phyloP scores from a whole-genome alignment of 164 flowering plant species.

The Stephania cephalantha region DNA sequence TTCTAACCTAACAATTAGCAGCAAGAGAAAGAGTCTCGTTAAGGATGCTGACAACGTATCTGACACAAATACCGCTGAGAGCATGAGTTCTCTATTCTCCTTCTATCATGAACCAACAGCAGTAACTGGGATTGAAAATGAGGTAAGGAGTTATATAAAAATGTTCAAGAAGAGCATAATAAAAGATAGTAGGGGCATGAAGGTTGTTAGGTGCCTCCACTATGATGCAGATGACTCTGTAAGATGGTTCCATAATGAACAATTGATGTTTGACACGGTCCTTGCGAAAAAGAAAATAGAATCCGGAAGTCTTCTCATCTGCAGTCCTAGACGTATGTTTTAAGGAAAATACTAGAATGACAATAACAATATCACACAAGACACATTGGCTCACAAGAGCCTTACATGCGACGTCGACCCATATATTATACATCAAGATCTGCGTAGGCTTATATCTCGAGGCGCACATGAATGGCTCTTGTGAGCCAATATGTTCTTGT shows the following conservation, averaged over 20 bases:
- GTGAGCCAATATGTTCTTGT: no score
- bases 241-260: constrained; percentile 22
- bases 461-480: no score
- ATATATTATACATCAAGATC: no score
- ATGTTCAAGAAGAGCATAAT: constrained; percentile 28
- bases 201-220: constrained; percentile 11
- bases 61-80: constrained; percentile 1
- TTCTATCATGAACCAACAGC: constrained; percentile 23
- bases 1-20: constrained; percentile 19
- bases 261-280: constrained; percentile 48
- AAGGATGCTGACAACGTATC: constrained; percentile 6
- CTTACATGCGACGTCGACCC: no score
- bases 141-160: constrained; percentile 37
- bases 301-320: constrained; percentile 57
- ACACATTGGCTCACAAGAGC: no score
- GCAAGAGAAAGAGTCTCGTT: constrained; percentile 14
- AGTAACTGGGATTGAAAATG: constrained; percentile 18
- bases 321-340: constrained; percentile 29
- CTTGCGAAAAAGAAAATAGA: constrained; percentile 41
- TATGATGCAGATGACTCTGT: constrained; percentile 33
- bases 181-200: constrained; percentile 15
- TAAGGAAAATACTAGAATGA: background rate
- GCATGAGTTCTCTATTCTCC: constrained; percentile 29
- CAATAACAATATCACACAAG: no score
- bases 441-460: no score